Evolutionary conservation across 2,329 filamentous ascomycete species (phyloP).

Genomic region (Salinomyces thailandicus): DNA sequence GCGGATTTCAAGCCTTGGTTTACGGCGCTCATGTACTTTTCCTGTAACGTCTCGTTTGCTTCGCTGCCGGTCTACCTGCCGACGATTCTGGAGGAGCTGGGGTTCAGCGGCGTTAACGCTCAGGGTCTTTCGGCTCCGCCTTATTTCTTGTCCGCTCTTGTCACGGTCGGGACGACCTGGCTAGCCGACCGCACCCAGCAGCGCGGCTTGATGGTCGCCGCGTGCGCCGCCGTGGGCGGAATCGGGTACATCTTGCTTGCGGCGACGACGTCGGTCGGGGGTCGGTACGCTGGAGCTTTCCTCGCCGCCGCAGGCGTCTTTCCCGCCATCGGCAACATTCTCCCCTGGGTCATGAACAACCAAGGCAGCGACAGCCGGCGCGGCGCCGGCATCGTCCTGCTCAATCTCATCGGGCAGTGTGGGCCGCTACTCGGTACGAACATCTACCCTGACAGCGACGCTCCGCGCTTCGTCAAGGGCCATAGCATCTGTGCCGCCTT

Average conservation of each 20-base stretch:
- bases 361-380: slow-evolving; percentile 27
- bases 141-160: slow-evolving; percentile 30
- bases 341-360: slow-evolving; percentile 17
- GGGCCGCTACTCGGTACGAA: slow-evolving; percentile 52
- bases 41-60: slow-evolving; percentile 50
- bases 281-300: slow-evolving; percentile 27
- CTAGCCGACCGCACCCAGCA: slow-evolving; percentile 28
- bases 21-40: slow-evolving; percentile 43
- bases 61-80: slow-evolving; percentile 34
- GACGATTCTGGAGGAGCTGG: slow-evolving; percentile 45
- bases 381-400: slow-evolving; percentile 30
- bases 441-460: slow-evolving; percentile 38
- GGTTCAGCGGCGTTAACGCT: slow-evolving; percentile 54
- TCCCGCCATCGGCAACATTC: slow-evolving; percentile 11
- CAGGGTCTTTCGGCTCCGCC: slow-evolving; percentile 45
- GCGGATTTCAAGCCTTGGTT: slow-evolving; percentile 18
- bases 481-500: slow-evolving; percentile 50
- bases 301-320: slow-evolving; percentile 18
- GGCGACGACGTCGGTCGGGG: slow-evolving; percentile 15
- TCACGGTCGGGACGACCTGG: slow-evolving; percentile 26
- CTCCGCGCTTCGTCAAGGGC: slow-evolving; percentile 41
- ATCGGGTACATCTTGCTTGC: slow-evolving; percentile 29
- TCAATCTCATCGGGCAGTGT: slow-evolving; percentile 46
- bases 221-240: slow-evolving; percentile 26
- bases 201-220: slow-evolving; percentile 29